Evolutionary conservation across 305 asterid species (phyloP).

Genomic region (Andrographis paniculata): DNA sequence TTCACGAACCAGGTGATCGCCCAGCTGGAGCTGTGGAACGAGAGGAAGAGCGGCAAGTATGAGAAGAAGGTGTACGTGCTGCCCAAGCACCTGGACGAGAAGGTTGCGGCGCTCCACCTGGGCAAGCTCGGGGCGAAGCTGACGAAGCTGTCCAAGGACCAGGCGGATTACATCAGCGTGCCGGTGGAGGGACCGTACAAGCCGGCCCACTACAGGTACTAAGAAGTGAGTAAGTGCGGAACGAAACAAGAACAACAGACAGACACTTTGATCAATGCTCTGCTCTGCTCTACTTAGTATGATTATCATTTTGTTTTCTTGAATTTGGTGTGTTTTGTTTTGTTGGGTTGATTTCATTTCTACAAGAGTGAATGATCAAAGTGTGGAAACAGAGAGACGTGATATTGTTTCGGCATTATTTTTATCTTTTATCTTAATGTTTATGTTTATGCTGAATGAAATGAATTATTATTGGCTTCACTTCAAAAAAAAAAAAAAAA

Average conservation of each 20-base stretch:
- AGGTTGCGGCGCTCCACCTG: conserved; percentile 56
- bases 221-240: conserved; percentile 13
- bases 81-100: no score
- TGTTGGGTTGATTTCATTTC: no score
- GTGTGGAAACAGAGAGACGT: no score
- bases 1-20: conserved; percentile 72
- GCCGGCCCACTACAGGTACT: conserved; percentile 69
- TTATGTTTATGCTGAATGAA: no score
- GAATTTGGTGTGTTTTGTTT: no score
- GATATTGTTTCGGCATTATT: no score
- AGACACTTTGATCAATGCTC: conserved; percentile 5
- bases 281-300: no score
- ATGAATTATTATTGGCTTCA: no score
- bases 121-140: conserved; percentile 61
- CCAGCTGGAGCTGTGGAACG: conserved; percentile 69
- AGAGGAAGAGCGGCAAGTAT: conserved; percentile 43
- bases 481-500: no score
- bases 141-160: conserved; percentile 50
- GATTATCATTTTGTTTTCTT: conserved; percentile 2
- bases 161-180: conserved; percentile 51
- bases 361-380: no score
- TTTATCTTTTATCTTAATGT: no score
- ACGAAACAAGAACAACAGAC: conserved; percentile 1
- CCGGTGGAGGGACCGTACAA: conserved; percentile 73
- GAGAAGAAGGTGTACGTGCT: no score